These are phyloP conservation scores for Xylaria castorea DNA, from an alignment of 495 filamentous ascomycete species.

Conservation along the genomic window DNA sequence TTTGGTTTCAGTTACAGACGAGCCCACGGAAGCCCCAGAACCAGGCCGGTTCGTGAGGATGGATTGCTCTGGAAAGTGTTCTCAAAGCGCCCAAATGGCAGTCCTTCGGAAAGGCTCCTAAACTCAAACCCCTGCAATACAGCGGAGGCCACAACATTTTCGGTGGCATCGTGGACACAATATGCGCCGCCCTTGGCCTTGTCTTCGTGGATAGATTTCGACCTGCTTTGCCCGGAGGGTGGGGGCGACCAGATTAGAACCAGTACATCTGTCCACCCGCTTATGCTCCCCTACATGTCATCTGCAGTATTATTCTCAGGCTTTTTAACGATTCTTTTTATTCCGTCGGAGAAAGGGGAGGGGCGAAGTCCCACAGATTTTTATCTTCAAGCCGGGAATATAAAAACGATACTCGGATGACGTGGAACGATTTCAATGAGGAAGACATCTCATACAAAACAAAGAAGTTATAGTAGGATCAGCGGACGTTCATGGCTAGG, in stretches of 20 bases:
- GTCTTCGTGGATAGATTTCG: constrained; percentile 23
- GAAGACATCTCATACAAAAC: constrained; percentile 3
- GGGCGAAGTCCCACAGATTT: constrained; percentile 5
- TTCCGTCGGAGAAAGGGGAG: neutral
- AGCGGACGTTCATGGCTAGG: constrained; percentile 16
- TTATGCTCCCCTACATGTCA: neutral
- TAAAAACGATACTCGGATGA: neutral
- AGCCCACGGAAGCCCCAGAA: constrained; percentile 34
- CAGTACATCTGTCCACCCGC: constrained; percentile 6
- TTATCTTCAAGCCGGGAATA: neutral
- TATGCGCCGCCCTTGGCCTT: neutral
- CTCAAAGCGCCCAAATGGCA: constrained; percentile 7
- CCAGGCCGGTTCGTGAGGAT: constrained; percentile 40
- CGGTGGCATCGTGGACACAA: constrained; percentile 6
- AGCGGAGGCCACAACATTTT: neutral
- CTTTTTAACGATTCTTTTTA: constrained; percentile 18
- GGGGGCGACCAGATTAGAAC: constrained; percentile 17
- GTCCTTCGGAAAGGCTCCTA: constrained; percentile 1
- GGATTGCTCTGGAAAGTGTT: constrained; percentile 14
- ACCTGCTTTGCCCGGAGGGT: constrained; percentile 10
- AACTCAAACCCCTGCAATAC: constrained; percentile 9
- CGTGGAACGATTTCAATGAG: constrained; percentile 7
- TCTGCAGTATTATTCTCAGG: neutral
- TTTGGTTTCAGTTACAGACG: constrained; percentile 26
- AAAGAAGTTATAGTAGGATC: constrained; percentile 19